These are phyloP conservation scores for Fraxinus americana DNA, from an alignment of 257 asterid species.

Conservation along the genomic window DNA sequence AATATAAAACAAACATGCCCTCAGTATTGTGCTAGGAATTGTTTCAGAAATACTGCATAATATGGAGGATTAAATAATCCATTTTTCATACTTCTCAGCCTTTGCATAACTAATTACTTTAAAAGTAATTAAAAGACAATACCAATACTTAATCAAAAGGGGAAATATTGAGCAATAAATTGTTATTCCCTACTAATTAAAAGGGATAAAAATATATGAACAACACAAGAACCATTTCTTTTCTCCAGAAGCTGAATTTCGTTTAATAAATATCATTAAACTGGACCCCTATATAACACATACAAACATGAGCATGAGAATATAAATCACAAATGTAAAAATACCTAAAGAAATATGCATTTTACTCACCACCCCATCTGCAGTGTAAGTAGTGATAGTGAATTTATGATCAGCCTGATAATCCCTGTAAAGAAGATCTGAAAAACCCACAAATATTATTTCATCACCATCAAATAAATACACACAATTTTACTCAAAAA, in stretches of 20 bases:
- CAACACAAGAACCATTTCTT: not conserved
- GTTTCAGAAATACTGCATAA: not conserved
- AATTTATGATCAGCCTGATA: constrained; percentile 61
- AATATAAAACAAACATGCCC: too few species aligned
- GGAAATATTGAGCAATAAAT: not conserved
- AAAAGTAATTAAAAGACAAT: too few species aligned
- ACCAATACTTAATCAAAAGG: not conserved
- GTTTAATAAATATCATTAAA: not conserved
- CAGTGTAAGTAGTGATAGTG: constrained; percentile 52
- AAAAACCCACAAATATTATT: constrained; percentile 9
- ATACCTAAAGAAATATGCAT: not conserved
- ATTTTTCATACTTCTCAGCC: not conserved
- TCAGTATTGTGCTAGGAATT: not conserved
- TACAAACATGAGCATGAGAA: not conserved
- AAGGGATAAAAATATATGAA: not conserved
- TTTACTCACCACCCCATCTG: constrained; percentile 54
- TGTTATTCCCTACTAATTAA: not conserved
- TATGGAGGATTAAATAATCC: not conserved
- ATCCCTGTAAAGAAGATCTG: constrained; percentile 65
- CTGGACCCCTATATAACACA: constrained; percentile 4
- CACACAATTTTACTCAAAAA: not conserved
- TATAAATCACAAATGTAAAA: not conserved
- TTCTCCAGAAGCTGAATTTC: constrained; percentile 16
- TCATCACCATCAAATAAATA: not conserved
- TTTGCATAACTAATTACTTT: not conserved